These are phyloP conservation scores for Sclerotinia spermophila DNA, from an alignment of 2,329 filamentous ascomycete genomes.

Conservation along the genomic window DNA sequence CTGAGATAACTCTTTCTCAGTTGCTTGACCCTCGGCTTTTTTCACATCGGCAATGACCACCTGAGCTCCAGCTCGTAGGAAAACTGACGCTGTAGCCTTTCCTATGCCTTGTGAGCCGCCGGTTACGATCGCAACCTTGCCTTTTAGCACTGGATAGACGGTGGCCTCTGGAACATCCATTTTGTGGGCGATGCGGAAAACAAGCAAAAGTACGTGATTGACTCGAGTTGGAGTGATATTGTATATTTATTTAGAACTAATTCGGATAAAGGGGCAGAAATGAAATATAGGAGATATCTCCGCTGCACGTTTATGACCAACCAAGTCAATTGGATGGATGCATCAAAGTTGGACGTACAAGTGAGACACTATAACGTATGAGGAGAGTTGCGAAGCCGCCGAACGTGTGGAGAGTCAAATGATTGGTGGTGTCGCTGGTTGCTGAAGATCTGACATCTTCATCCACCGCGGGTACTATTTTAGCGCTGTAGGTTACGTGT, in stretches of 20 bases:
- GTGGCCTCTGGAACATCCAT: conserved; percentile 18
- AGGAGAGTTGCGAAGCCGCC: background rate
- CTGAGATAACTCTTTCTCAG: conserved; percentile 9
- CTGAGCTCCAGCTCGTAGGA: conserved; percentile 12
- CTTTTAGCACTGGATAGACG: conserved; percentile 18
- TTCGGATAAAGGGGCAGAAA: background rate
- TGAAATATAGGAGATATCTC: background rate
- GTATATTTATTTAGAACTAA: background rate
- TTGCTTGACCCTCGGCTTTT: background rate
- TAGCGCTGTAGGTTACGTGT: background rate
- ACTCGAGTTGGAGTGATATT: background rate
- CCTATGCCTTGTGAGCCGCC: conserved; percentile 39
- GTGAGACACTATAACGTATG: background rate
- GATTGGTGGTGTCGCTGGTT: background rate
- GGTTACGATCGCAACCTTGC: conserved; percentile 26
- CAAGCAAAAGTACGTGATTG: background rate
- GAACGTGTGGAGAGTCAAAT: background rate
- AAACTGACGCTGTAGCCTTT: conserved; percentile 12
- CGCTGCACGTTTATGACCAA: background rate
- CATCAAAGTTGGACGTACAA: background rate
- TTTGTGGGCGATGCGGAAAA: background rate
- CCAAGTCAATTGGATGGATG: background rate
- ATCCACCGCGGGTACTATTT: background rate
- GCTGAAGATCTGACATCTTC: background rate
- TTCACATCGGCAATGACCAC: conserved; percentile 15